A percentile compares a stretch with the other conserved stretches of the same genome.
These are phyloP conservation scores for Candida verbasci DNA, from an alignment of 805 yeast species.

Conservation along the genomic window DNA sequence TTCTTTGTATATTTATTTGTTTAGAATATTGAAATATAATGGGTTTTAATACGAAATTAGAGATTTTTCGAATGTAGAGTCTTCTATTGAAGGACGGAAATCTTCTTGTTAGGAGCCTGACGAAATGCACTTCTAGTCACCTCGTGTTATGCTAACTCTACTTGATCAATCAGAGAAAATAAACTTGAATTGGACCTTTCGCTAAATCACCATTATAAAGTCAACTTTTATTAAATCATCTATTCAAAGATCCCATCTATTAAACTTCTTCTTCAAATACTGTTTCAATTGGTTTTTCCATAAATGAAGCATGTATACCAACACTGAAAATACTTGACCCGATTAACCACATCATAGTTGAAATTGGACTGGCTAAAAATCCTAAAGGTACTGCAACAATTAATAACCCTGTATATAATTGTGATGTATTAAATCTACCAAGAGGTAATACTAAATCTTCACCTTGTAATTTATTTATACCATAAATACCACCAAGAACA, in stretches of 20 bases:
- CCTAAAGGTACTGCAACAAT: constrained; percentile 78
- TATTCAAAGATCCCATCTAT: no score
- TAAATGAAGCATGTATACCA: constrained; percentile 78
- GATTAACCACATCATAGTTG: constrained; percentile 87
- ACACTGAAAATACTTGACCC: constrained; percentile 80
- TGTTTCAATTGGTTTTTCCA: constrained; percentile 95
- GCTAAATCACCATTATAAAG: no score
- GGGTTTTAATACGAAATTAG: constrained; percentile 6
- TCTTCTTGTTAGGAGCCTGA: no score
- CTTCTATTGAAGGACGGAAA: no score
- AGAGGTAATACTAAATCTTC: constrained; percentile 75
- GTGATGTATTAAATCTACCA: constrained; percentile 68
- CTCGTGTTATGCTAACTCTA: no score
- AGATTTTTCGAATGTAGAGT: neutral
- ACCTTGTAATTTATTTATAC: constrained; percentile 77
- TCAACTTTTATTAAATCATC: no score
- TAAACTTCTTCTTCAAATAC: constrained; percentile 80
- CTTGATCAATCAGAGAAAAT: no score
- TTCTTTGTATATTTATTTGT: neutral
- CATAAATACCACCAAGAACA: constrained; percentile 69
- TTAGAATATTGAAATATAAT: constrained; percentile 3
- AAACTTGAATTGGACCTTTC: no score
- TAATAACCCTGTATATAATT: constrained; percentile 78
- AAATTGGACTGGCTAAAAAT: constrained; percentile 81
- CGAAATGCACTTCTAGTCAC: no score